A percentile compares a stretch with the other conserved stretches of the same genome.
These are phyloP conservation scores for Hapsidospora chrysogenum DNA, from an alignment of 495 filamentous ascomycete genomes.

Conservation along the genomic window DNA sequence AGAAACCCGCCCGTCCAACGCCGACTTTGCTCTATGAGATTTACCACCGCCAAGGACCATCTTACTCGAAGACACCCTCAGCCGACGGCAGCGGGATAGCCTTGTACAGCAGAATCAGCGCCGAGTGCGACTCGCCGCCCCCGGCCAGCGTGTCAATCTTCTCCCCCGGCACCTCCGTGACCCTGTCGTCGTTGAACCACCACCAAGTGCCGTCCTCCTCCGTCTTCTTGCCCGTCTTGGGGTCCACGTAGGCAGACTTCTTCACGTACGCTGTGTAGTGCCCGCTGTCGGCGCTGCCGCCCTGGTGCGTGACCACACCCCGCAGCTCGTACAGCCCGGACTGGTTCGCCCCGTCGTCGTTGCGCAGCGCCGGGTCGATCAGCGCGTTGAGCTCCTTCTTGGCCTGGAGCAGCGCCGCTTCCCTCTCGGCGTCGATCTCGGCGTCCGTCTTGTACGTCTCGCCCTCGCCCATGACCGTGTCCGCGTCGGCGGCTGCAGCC, in stretches of 20 bases:
- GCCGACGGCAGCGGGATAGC: conserved; percentile 49
- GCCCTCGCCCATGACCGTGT: conserved; percentile 49
- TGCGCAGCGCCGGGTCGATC: conserved; percentile 49
- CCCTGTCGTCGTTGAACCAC: conserved; percentile 99
- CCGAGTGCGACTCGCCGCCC: conserved; percentile 92
- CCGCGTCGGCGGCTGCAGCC: conserved; percentile 27
- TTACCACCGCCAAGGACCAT: too few relatives aligned
- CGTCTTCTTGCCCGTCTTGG: conserved; percentile 49
- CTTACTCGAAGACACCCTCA: conserved; percentile 21
- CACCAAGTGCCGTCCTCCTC: conserved; percentile 92
- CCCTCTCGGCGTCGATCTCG: conserved; percentile 71
- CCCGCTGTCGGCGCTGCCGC: conserved; percentile 88
- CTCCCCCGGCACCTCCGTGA: conserved; percentile 77
- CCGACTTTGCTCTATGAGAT: too few relatives aligned
- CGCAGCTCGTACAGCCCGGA: conserved; percentile 90
- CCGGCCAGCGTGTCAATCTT: conserved; percentile 83
- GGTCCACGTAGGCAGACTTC: conserved; percentile 54
- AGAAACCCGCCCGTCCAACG: too few relatives aligned
- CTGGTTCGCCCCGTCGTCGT: conserved; percentile 72
- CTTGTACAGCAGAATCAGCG: conserved; percentile 80
- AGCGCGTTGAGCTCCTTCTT: conserved; percentile 73
- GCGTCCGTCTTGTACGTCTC: conserved; percentile 75
- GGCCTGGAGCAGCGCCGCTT: conserved; percentile 49
- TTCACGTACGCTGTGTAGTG: conserved; percentile 98
- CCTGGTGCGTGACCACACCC: conserved; percentile 94